Evolutionary conservation across 2,329 filamentous ascomycete species (phyloP).

Genomic region (Nectriaceae sp.): DNA sequence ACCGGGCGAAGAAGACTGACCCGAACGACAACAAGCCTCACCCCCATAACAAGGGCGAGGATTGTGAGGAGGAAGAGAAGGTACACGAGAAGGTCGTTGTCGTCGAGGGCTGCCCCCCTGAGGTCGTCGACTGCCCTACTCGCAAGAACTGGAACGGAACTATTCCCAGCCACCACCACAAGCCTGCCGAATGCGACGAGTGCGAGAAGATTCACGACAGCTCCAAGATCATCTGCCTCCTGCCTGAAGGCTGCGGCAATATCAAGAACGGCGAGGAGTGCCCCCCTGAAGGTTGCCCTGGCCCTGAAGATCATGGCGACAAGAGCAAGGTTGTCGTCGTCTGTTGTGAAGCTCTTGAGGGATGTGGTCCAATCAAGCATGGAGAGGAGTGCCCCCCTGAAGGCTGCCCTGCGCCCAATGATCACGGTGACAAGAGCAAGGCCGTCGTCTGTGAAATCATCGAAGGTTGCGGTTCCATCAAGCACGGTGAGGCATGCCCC

Average conservation of each 20-base stretch:
- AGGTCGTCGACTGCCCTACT: neutral
- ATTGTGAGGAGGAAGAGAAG: neutral
- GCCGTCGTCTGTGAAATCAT: neutral
- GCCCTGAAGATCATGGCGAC: neutral
- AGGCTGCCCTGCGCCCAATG: conserved; percentile 6
- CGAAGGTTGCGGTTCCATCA: neutral
- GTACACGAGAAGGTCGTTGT: neutral
- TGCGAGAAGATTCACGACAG: neutral
- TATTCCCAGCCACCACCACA: neutral
- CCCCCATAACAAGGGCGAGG: neutral
- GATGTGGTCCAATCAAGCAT: neutral
- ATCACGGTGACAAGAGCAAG: neutral
- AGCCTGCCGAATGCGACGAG: neutral
- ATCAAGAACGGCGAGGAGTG: neutral
- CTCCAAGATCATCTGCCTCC: too few species aligned
- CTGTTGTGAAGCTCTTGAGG: neutral
- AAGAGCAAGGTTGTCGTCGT: conserved; percentile 3
- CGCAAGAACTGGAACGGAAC: too few species aligned
- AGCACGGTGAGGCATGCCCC: neutral
- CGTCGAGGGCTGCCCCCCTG: conserved; percentile 1
- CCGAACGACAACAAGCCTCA: too few species aligned
- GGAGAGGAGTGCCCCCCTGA: conserved; percentile 4
- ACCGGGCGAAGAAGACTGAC: conserved; percentile 7
- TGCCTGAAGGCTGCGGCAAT: neutral
- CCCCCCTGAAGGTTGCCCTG: neutral